phyloP scores from a whole-genome alignment of 768 basidiomycete genomes.

The Suillus spraguei region DNA sequence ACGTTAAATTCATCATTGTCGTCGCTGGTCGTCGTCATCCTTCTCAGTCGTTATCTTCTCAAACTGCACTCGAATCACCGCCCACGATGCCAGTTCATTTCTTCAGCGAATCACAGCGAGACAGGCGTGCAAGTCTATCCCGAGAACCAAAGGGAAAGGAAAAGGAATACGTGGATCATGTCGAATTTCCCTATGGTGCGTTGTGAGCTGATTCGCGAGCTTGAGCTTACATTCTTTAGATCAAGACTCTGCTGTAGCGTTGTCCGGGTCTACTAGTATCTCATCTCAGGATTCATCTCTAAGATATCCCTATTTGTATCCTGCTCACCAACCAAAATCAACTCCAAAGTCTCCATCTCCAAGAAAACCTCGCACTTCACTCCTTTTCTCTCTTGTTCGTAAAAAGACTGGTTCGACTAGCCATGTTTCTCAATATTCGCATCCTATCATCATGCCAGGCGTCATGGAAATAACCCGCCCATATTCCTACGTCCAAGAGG shows the following conservation, averaged over 20 bases:
- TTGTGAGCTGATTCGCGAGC: background rate
- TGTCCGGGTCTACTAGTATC: slow-evolving; percentile 17
- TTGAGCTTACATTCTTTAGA: slow-evolving; percentile 17
- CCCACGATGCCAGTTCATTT: slow-evolving; percentile 5
- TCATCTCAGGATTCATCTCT: slow-evolving; percentile 15
- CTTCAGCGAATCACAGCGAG: slow-evolving; percentile 2
- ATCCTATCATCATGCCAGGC: slow-evolving; percentile 54
- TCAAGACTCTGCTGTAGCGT: slow-evolving; percentile 13
- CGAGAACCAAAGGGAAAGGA: slow-evolving; percentile 4
- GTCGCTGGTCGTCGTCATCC: background rate
- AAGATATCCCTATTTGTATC: slow-evolving; percentile 1
- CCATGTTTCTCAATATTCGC: slow-evolving; percentile 35
- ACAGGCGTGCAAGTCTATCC: background rate
- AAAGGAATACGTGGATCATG: slow-evolving; percentile 1
- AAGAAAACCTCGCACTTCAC: slow-evolving; percentile 44
- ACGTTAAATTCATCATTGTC: background rate
- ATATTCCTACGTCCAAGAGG: slow-evolving; percentile 53
- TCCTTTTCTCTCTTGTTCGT: slow-evolving; percentile 45
- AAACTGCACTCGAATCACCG: background rate
- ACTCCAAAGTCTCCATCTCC: slow-evolving; percentile 4
- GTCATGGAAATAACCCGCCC: slow-evolving; percentile 72
- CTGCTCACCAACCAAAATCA: background rate
- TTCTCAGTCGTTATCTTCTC: background rate
- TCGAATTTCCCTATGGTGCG: slow-evolving; percentile 2
- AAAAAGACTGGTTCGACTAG: slow-evolving; percentile 38